Conservation (phyloP, 371 early-diverging fungal genomes). For the Massospora cicadina region DNA sequence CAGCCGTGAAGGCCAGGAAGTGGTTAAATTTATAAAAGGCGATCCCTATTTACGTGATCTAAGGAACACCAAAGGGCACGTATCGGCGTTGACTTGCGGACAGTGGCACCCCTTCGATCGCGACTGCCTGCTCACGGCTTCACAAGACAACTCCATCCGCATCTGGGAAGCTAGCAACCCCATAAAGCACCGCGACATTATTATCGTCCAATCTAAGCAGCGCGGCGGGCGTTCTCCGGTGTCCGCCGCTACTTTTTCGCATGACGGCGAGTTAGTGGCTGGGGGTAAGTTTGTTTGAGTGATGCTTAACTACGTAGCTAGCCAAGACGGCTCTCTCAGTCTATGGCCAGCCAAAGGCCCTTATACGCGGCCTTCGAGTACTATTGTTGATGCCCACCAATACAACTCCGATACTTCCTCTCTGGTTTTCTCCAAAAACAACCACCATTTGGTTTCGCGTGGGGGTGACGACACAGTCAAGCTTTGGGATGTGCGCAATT, state of each 20-base stretch:
- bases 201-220: slow-evolving; percentile 54
- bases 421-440: slow-evolving; percentile 44
- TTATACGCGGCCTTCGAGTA: slow-evolving; percentile 25
- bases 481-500: slow-evolving; percentile 76
- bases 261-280: slow-evolving; percentile 45
- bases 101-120: slow-evolving; percentile 66
- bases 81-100: slow-evolving; percentile 55
- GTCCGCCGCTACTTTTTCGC: slow-evolving; percentile 42
- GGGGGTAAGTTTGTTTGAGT: slow-evolving; percentile 23
- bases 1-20: slow-evolving; percentile 53
- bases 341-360: slow-evolving; percentile 38
- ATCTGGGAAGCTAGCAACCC: slow-evolving; percentile 73
- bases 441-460: slow-evolving; percentile 44
- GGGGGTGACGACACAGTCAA: slow-evolving; percentile 78
- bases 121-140: slow-evolving; percentile 52
- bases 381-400: slow-evolving; percentile 49
- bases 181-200: slow-evolving; percentile 51
- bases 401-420: slow-evolving; percentile 47
- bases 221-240: slow-evolving; percentile 50
- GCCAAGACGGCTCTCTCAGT: slow-evolving; percentile 40
- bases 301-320: slow-evolving; percentile 16
- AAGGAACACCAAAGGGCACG: slow-evolving; percentile 74
- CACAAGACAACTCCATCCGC: slow-evolving; percentile 65
- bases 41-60: slow-evolving; percentile 86
- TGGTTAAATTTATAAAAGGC: slow-evolving; percentile 65